Evolutionary conservation across 441 rosid genomes (phyloP), one percentile per base, ranked within the genome.

Genomic region (Isatis lusitanica): DNA sequence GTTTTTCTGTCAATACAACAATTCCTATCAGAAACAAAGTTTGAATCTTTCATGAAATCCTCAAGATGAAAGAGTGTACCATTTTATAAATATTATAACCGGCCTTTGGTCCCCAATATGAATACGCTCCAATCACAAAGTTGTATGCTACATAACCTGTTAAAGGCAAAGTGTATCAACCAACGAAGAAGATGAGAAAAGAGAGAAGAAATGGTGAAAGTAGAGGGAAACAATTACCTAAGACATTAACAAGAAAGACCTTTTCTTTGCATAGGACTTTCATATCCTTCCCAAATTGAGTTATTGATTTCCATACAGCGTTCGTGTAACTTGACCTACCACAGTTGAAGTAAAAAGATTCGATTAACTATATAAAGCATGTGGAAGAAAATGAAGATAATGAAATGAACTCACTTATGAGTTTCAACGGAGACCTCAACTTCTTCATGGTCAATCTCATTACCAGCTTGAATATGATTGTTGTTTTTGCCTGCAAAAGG

Each of bases 61-160:
- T 2, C 13, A 64, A 53, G 39, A 63, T 4, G 17, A 70, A 35
- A 40, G 53, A 48, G 4, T 33, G 10, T 62, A 73, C 70, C 77
- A 74, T 74, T 36, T 94, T 84, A 67, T 90, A 92, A 33, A 94
- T 92, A 55, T 79, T 85, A 44, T 87, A 74, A 46, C 95, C 98
- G 21, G 97, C 98, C 83, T 94, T 94, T 53, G 97, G 98, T 13
- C 97, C 97, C 97, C 97, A 94, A 62, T 90, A 94, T 16, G 97
- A 90, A 78, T 94, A 94, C 67, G 98, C 97, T 50, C 98, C 97
- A 43, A 94, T 40, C 74, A 94, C 98, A 40, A 92, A 94, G 71
- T 80, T 94, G 89, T 94, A 94, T 31, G 84, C 79, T 48, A 89
- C 75, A 79, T 89, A 85, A 63, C 98, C 98, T 93, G 81, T 55